A percentile compares a stretch with the other conserved stretches of the same genome.
These are phyloP conservation scores for Poa annua DNA, from an alignment of 176 grass and related monocot species.

Conservation along the genomic window DNA sequence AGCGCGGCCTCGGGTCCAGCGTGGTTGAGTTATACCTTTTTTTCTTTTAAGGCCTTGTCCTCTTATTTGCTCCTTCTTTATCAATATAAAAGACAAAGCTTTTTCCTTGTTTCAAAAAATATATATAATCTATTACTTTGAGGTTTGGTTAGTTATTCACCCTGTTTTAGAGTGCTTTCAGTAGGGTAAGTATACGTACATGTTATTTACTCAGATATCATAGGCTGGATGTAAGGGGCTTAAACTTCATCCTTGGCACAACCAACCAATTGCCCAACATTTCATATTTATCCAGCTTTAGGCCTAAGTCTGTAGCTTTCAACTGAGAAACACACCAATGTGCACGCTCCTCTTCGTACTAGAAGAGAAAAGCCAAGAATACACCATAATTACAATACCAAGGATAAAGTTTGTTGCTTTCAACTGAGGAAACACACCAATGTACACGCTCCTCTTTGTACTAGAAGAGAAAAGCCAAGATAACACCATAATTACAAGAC, in stretches of 20 bases:
- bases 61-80: no score
- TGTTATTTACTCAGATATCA: constrained; percentile 22
- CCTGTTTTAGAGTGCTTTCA: constrained; percentile 1
- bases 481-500: neutral
- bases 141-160: neutral
- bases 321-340: neutral
- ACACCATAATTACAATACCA: neutral
- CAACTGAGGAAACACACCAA: neutral
- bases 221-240: neutral
- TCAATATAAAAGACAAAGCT: no score
- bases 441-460: neutral
- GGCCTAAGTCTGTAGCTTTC: neutral
- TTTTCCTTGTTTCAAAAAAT: no score
- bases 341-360: neutral
- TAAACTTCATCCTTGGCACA: constrained; percentile 8
- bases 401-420: neutral
- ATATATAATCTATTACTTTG: constrained; percentile 37
- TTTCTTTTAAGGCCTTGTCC: no score
- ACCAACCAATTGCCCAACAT: constrained; percentile 6
- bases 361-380: neutral
- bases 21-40: no score
- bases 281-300: neutral
- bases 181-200: constrained; percentile 15
- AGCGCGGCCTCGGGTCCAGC: no score
- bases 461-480: neutral